Evolutionary conservation across 768 basidiomycete species (phyloP), one percentile per base, ranked within the genome.

Genomic region (Podaxis sp.): DNA sequence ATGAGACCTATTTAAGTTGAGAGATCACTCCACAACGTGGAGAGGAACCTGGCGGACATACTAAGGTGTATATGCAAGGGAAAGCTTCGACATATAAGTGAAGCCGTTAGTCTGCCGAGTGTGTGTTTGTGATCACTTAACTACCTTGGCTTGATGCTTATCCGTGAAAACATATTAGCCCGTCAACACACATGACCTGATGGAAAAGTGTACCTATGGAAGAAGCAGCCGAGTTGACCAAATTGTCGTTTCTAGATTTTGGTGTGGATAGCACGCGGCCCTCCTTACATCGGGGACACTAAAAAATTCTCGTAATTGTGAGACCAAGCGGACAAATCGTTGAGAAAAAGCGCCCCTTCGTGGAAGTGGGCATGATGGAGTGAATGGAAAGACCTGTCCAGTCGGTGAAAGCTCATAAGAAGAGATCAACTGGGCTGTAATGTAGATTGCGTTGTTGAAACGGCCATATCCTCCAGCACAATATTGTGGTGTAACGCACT

Each of bases 141-240:
- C 51, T 5, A 4, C 11, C 9, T 38, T 21, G 4, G 11, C 18
- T 21, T 7, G 32, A 48, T 50, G 10, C 35, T 25, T 50, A 58
- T 58, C 57, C 57, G 57, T 47, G n/a, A 58, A 50, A 58, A 58
- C 36, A 58, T 23, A 58, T 58, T 35, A 58, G 37, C 57, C 46
- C 23, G 14, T 58, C 46, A 36, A 16, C 11, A 6, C 13, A 16
- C 14, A 36, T 11, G 47, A 36, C 37, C 47, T 37, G 18, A 35
- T 38, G 36, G 9, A 54, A 18, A 38, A 25, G 36, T 35, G 13
- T 48, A n/a, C 16, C 23, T 48, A n/a, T 25, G 10, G 11, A 44
- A 25, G n/a, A 27, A 25, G 54, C 21, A 35, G 16, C 11, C 27
- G 16, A 44, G 32, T n/a, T 35, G 28, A 47, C 21, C n/a, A 18